Base-by-base conservation (phyloP, 208 protist genomes). In the Acanthamoeba divionensis region DNA sequence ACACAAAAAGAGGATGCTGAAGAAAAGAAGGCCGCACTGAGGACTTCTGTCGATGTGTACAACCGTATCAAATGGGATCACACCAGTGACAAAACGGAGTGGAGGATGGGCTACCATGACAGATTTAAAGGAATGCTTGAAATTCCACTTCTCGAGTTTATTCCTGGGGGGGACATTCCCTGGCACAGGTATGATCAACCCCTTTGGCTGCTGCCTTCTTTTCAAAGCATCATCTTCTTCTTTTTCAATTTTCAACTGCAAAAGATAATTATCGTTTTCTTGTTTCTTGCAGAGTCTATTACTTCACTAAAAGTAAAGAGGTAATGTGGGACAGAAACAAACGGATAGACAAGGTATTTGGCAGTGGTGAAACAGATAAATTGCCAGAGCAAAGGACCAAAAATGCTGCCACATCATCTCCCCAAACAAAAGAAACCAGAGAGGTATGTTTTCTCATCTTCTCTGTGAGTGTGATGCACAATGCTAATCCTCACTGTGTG, bases 251-350 rank as follows among this genome's bases (percentile, higher is more conserved):
- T n/a, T n/a, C n/a, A n/a, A n/a, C n/a, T n/a, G n/a, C n/a, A n/a
- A n/a, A n/a, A n/a, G n/a, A n/a, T n/a, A n/a, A n/a, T n/a, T n/a
- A n/a, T n/a, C n/a, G n/a, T n/a, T n/a, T n/a, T n/a, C n/a, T n/a
- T n/a, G n/a, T n/a, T n/a, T n/a, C n/a, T n/a, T n/a, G n/a, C n/a
- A n/a, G 73, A 47, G 73, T 83, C 0, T 83, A 83, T 54, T 83
- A 83, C 73, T 83, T 83, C 73, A 83, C 57, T 47, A 83, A 83
- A 54, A 54, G 73, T 0, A 24, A 36, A 18, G 73, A 83, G 50
- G 73, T 83, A 3, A 83, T 83, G 73, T 83, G 73, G 73, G 73
- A 83, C 73, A 47, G 73, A 24, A 83, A 83, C 50, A 83, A 47
- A 21, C 44, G 73, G 4, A 54, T 83, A 5, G 73, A 83, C 50